Conservation (phyloP, 495 filamentous ascomycete species). For the Penicillium antarcticum region DNA sequence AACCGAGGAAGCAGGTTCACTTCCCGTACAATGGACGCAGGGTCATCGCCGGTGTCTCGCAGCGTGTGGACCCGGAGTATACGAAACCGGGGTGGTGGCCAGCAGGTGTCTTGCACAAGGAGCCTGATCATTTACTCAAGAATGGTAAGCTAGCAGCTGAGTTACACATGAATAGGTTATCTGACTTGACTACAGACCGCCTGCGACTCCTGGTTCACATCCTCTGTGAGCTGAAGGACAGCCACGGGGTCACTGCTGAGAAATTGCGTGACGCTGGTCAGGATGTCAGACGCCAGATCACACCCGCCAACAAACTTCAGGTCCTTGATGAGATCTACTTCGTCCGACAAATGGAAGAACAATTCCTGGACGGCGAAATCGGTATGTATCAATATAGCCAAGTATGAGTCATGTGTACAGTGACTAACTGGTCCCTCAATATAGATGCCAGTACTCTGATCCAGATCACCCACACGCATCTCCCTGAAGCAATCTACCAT, state of each 20-base stretch:
- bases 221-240: conserved; percentile 45
- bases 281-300: conserved; percentile 39
- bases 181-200: conserved; percentile 44
- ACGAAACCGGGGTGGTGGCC: conserved; percentile 80
- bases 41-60: conserved; percentile 34
- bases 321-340: conserved; percentile 65
- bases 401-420: background rate
- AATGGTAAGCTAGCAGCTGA: conserved; percentile 49
- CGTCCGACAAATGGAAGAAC: conserved; percentile 61
- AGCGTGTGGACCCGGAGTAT: conserved; percentile 37
- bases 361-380: conserved; percentile 55
- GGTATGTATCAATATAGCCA: conserved; percentile 41
- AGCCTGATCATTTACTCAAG: conserved; percentile 78
- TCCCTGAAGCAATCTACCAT: conserved; percentile 18
- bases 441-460: conserved; percentile 21
- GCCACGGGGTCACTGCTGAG: conserved; percentile 38
- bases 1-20: conserved; percentile 80
- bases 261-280: conserved; percentile 44
- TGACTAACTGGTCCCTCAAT: conserved; percentile 6
- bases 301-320: conserved; percentile 28
- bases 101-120: conserved; percentile 59
- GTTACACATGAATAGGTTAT: background rate
- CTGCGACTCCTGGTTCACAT: conserved; percentile 61
- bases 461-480: conserved; percentile 20
- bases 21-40: conserved; percentile 73